Conservation (phyloP, 768 basidiomycete species). For the Phlegmacium glaucopus region DNA sequence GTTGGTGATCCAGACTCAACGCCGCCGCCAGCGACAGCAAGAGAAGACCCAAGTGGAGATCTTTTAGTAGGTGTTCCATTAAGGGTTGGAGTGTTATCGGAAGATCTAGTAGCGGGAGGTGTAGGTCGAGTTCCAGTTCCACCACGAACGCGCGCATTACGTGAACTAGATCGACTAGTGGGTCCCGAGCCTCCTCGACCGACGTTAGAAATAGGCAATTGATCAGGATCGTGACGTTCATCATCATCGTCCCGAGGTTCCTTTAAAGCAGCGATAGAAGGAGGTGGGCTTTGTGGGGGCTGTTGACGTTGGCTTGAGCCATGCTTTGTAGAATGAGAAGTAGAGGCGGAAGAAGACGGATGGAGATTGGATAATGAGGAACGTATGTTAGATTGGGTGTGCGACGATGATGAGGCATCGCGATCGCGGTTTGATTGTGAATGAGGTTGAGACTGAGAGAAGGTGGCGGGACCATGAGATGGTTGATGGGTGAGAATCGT, state of each 20-base stretch:
- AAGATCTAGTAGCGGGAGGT: slow-evolving; percentile 3
- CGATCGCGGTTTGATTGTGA: not conserved
- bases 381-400: no score
- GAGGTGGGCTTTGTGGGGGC: slow-evolving; percentile 17
- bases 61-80: slow-evolving; percentile 10
- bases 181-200: slow-evolving; percentile 18
- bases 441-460: not conserved
- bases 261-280: slow-evolving; percentile 19
- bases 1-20: slow-evolving; percentile 5
- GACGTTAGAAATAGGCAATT: slow-evolving; percentile 26
- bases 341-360: not conserved
- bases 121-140: slow-evolving; percentile 5
- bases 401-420: not conserved
- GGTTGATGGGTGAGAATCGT: slow-evolving; percentile 20
- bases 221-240: slow-evolving; percentile 16
- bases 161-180: slow-evolving; percentile 18
- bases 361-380: not conserved
- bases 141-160: slow-evolving; percentile 11
- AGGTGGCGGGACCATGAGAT: slow-evolving; percentile 11
- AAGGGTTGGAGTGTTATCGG: not conserved
- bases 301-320: slow-evolving; percentile 5
- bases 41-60: slow-evolving; percentile 8
- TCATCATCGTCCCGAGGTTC: slow-evolving; percentile 18
- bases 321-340: not conserved
- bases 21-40: not conserved